Evolutionary conservation across 2,329 filamentous ascomycete genomes (phyloP), one percentile per base, ranked within the genome.

Genomic region (Fusarium sp.): DNA sequence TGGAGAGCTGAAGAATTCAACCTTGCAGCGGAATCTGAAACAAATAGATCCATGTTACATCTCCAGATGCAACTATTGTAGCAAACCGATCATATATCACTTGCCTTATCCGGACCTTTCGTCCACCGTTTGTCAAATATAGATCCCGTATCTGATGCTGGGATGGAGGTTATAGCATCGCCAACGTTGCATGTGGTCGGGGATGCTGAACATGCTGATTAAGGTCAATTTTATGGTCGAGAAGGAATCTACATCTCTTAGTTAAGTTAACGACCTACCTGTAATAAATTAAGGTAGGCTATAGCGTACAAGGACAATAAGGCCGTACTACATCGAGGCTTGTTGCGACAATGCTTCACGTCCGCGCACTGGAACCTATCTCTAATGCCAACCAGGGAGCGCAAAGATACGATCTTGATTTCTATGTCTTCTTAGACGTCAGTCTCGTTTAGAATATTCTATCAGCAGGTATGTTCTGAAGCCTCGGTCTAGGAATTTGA

Each of bases 11-110:
- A 60, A 60, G 23, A 52, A 47, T 42, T 37, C 11, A 30, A 53
- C 47, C 18, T 59, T n/a, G 28, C n/a, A n/a, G n/a, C 62, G 28
- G 28, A 60, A 46, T n/a, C 46, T 61, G 63, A 68, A 68, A 68
- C 65, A 49, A n/a, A 53, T 40, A 57, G 33, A 60, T 59, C 30
- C 25, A 42, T 57, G 23, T 23, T 16, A 19, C 35, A 42, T 47
- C 38, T 23, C 18, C 25, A 56, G 53, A 32, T 56, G 19, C 53
- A 42, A 32, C 40, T 30, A 28, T 35, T 47, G 6, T 1, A 28
- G 21, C 30, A 25, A 28, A 12, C n/a, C 4, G 19, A 56, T 54
- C 50, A 40, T 30, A 30, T 30, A 18, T 54, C 50, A 38, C 50
- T 54, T 54, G 13, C 23, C 35, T 18, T 38, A 18, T 54, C 13